Conservation (phyloP, 768 basidiomycete species). For the Suillus hirtellus region DNA sequence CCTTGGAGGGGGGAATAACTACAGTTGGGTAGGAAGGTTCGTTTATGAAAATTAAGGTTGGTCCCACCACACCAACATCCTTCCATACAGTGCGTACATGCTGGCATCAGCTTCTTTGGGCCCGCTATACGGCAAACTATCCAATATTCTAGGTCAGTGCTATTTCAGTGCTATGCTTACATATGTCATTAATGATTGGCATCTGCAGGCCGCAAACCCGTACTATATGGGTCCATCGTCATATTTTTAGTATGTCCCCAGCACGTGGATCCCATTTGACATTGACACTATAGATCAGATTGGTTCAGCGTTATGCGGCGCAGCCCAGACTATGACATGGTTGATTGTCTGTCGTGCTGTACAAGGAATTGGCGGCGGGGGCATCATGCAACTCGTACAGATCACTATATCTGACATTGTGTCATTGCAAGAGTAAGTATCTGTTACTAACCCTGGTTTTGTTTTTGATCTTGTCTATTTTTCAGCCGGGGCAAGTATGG, state of each 20-base stretch:
- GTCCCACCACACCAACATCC: neutral
- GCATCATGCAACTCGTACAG: conserved; percentile 38
- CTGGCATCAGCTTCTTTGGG: conserved; percentile 42
- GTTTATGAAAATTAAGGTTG: conserved; percentile 1
- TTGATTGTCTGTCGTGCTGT: conserved; percentile 42
- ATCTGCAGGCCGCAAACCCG: conserved; percentile 36
- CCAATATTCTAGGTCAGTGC: conserved; percentile 38
- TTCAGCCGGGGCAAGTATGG: conserved; percentile 41
- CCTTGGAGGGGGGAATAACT: conserved; percentile 46
- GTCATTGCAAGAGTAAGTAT: conserved; percentile 29
- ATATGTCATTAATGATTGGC: neutral
- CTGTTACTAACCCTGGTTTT: neutral
- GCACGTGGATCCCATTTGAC: neutral
- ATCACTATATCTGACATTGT: conserved; percentile 44
- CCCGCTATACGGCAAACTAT: conserved; percentile 49
- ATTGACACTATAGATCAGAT: conserved; percentile 19
- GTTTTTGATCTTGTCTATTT: neutral
- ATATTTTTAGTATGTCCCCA: conserved; percentile 36
- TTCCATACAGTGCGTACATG: conserved; percentile 42
- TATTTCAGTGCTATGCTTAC: neutral
- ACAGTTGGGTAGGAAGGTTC: conserved; percentile 52
- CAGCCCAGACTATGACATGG: conserved; percentile 45
- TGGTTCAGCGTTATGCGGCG: conserved; percentile 44
- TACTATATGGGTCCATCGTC: conserved; percentile 37
- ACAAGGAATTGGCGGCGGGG: conserved; percentile 47